phyloP scores from a whole-genome alignment of 202 grass and related monocot species.

The Zizania palustris region DNA sequence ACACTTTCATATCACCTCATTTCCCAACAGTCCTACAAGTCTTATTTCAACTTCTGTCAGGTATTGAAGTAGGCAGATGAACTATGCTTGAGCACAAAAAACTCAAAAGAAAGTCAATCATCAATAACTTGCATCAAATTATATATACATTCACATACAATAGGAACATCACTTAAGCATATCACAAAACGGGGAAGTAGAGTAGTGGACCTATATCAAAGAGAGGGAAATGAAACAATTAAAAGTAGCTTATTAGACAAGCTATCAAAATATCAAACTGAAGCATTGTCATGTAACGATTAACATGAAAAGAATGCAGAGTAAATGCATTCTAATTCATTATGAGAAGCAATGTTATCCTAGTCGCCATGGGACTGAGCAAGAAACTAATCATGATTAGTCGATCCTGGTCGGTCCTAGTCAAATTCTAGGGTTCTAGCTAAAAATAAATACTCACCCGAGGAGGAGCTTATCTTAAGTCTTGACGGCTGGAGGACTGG shows the following conservation, averaged over 20 bases:
- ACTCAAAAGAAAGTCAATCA: not conserved
- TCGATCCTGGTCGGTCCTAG: too few relatives aligned
- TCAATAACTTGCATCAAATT: not conserved
- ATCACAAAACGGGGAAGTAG: conserved; percentile 6
- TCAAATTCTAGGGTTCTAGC: too few relatives aligned
- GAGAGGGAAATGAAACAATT: not conserved
- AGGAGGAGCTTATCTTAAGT: too few relatives aligned
- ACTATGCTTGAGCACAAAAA: not conserved
- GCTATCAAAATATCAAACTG: conserved; percentile 22
- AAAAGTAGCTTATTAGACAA: not conserved
- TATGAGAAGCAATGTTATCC: not conserved
- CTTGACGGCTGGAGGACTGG: too few relatives aligned
- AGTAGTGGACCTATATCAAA: not conserved
- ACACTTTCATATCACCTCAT: not conserved
- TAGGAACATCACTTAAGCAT: conserved; percentile 22
- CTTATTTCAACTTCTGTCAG: not conserved
- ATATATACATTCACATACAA: conserved; percentile 19
- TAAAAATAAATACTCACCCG: too few relatives aligned
- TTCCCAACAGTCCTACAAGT: not conserved
- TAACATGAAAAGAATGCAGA: not conserved
- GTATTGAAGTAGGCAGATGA: conserved; percentile 1
- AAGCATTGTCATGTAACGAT: not conserved
- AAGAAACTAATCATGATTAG: too few relatives aligned
- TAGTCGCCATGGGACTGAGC: not conserved
- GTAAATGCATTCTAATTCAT: conserved; percentile 4